Evolutionary conservation across 257 asterid genomes (phyloP).

Genomic region (Gentiana straminea): DNA sequence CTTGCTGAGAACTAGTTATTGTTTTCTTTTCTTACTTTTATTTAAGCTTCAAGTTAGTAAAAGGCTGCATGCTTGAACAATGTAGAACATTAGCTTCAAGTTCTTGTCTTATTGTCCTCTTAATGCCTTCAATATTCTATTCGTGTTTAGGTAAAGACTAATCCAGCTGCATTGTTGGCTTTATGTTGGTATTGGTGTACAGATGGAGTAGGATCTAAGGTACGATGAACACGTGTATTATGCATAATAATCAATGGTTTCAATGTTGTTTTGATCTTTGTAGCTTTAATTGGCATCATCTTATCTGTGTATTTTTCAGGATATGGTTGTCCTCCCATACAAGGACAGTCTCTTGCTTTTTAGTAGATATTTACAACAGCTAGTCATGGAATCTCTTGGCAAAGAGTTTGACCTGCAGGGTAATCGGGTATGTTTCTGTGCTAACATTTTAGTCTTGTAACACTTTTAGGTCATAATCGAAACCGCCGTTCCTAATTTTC

Average conservation of each 20-base stretch:
- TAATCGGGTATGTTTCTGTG: slow-evolving; percentile 50
- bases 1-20: slow-evolving; percentile 3
- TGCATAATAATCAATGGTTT: slow-evolving; percentile 1
- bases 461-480: background rate
- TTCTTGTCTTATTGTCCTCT: background rate
- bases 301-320: slow-evolving; percentile 41
- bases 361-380: slow-evolving; percentile 94
- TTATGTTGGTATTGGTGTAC: slow-evolving; percentile 97
- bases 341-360: slow-evolving; percentile 91
- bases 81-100: background rate
- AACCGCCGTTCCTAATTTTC: background rate
- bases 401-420: slow-evolving; percentile 98
- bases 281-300: slow-evolving; percentile 3
- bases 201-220: slow-evolving; percentile 95
- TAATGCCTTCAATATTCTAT: slow-evolving; percentile 5
- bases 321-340: slow-evolving; percentile 99
- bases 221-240: slow-evolving; percentile 21
- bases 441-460: background rate
- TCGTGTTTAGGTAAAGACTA: slow-evolving; percentile 56
- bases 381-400: slow-evolving; percentile 99
- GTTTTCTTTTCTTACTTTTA: background rate
- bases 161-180: slow-evolving; percentile 94
- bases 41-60: background rate
- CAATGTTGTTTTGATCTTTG: background rate
- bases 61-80: background rate